Evolutionary conservation across 495 filamentous ascomycete species (phyloP), one percentile per base, ranked within the genome.

Genomic region (Aspergillus sclerotioniger): DNA sequence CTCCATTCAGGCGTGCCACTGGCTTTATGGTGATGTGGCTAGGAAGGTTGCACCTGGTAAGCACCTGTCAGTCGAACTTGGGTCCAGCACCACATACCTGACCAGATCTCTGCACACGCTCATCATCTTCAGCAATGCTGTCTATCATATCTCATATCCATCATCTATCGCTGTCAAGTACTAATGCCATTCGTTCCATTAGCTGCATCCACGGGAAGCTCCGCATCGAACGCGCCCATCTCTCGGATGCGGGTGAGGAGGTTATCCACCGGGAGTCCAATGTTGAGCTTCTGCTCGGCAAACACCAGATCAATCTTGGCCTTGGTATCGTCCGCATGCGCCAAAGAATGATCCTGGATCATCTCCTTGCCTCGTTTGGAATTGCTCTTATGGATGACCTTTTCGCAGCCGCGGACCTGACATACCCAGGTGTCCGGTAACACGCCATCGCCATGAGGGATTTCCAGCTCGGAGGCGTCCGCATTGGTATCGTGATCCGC

Each of bases 361-460:
- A 83, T 69, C 17, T 79, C 71, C 65, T 85, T 82, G 25, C 83
- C 82, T 3, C 77, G 73, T 33, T 80, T 72, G 12, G 80, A 77
- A 46, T 82, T 81, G 20, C 82, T 85, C 28, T 76, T 80, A 62
- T 82, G 79, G 20, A 90, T 80, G 31, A 85, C 74, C 54, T 85
- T 82, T 28, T 67, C 66, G 67, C 90, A 95, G 28, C 81, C 87
- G 33, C 84, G 82, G 54, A 89, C 80, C 29, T 82, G 80, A 64
- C 90, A 95, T 10, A 73, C 74, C 88, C 89, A 93, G 1, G 81
- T 81, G 47, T 88, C 84, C 46, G 86, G 78, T 8, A 83, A 82
- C 1, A 79, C 80, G 51, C 80, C 54, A 15, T 57, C 58, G 19
- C 56, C 62, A 39, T 62, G 61, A 0, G 75, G 19, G 72, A 73